phyloP scores from a whole-genome alignment of 495 filamentous ascomycete species.

The Penicillium parvum region DNA sequence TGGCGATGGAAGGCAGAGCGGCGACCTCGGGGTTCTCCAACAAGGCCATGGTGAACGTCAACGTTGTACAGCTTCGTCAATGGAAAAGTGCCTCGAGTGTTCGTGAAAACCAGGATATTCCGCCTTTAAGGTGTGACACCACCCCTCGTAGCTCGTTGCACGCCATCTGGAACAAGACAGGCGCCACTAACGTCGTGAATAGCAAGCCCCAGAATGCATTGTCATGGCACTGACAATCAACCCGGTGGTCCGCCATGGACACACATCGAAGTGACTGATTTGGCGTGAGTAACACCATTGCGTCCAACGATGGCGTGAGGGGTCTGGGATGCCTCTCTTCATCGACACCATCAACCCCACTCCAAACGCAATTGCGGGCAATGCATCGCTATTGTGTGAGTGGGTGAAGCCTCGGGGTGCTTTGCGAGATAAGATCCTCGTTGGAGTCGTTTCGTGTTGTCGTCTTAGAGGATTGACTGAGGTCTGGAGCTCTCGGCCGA shows the following conservation, averaged over 20 bases:
- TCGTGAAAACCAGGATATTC: too few relatives aligned
- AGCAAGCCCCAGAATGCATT: too few relatives aligned
- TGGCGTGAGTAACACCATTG: conserved; percentile 20
- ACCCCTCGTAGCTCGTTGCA: conserved; percentile 8
- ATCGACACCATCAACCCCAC: conserved; percentile 23
- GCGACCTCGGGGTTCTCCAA: conserved; percentile 11
- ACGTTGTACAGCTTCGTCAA: neutral
- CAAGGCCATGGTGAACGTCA: conserved; percentile 12
- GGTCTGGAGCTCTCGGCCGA: too few relatives aligned
- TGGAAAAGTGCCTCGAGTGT: too few relatives aligned
- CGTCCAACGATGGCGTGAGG: conserved; percentile 16
- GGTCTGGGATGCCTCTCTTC: conserved; percentile 6
- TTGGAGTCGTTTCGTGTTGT: neutral
- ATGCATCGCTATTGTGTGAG: too few relatives aligned
- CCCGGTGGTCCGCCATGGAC: neutral
- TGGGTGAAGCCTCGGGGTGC: neutral
- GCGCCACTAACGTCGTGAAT: too few relatives aligned
- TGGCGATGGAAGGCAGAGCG: conserved; percentile 1
- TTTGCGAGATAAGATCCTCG: neutral
- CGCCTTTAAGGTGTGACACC: conserved; percentile 3
- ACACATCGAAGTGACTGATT: conserved; percentile 7
- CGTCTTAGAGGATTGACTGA: too few relatives aligned
- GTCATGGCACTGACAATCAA: neutral
- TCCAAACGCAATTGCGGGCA: conserved; percentile 21
- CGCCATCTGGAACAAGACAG: conserved; percentile 19